phyloP scores from a whole-genome alignment of 2,329 filamentous ascomycete species.

The Alternaria tenuissima region DNA sequence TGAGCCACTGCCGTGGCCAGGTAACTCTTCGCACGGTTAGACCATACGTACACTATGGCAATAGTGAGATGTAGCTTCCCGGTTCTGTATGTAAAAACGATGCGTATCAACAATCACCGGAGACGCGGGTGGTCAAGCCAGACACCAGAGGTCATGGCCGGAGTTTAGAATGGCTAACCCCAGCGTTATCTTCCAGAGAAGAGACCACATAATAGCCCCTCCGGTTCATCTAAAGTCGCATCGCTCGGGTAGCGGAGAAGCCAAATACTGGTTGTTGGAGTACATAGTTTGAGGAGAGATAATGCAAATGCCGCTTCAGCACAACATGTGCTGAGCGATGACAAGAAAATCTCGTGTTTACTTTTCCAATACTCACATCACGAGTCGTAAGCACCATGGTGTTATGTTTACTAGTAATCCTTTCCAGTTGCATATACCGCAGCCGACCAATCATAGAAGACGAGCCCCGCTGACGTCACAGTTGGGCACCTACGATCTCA shows the following conservation, averaged over 20 bases:
- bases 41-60: not conserved
- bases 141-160: not conserved
- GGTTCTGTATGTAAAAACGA: not conserved
- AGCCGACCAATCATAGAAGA: conserved; percentile 1
- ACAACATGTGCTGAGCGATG: not conserved
- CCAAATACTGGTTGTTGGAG: not conserved
- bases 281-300: not conserved
- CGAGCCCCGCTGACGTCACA: conserved; percentile 27
- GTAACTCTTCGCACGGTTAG: not conserved
- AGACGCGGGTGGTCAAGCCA: not conserved
- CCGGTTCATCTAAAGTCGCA: not conserved
- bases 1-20: conserved; percentile 15
- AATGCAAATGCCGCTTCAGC: not conserved
- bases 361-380: not conserved
- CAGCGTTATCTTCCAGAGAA: not conserved
- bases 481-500: conserved; percentile 17
- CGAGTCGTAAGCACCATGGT: not conserved
- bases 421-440: not conserved
- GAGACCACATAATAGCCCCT: not conserved
- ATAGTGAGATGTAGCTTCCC: not conserved
- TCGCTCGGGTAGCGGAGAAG: not conserved
- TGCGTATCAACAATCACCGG: not conserved
- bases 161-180: not conserved
- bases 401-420: not conserved
- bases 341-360: not conserved